Evolutionary conservation across 306 rosid genomes (phyloP), one percentile per base, ranked within the genome.

Genomic region (Macrotyloma uniflorum): DNA sequence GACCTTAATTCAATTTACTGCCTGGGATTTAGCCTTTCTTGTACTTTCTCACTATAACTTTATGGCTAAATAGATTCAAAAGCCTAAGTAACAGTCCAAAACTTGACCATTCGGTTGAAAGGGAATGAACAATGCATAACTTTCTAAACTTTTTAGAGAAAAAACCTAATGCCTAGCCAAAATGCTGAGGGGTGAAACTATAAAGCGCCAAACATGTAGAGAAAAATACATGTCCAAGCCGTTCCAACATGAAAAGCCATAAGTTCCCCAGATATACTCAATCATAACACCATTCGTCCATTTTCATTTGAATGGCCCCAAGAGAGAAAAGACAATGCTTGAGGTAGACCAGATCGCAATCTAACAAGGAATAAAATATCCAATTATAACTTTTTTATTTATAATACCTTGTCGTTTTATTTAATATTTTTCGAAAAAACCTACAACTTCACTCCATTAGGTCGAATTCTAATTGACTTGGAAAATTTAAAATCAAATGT

Each of bases 1-100:
- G 84, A 81, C 83, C 79, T 81, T 69, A 80, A 84, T 89, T 87
- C 83, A 69, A 47, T 72, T 69, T 81, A 90, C 83, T 72, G 45
- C 78, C 20, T 15, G 6, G 42, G 80, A 59, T 82, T 77, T 83
- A 23, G 72, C 82, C 20, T 65, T 84, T 72, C 69, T 49, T 47
- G 89, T 83, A 85, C 90, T 87, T 84, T 80, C 84, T 72, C 82
- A 20, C 79, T 1, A 18, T 54, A 61, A 67, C 85, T 80, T 70
- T 77, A 70, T 67, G 64, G 68, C 78, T 63, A 63, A 63, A 72
- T 67, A 62, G 35, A 67, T 68, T 78, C 78, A 75, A 86, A 83
- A 85, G 86, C 75, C 43, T 38, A 36, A 38, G 43, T 38, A 38
- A 38, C 43, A 38, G 43, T 38, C 12, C 3, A 38, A 38, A 38